Evolutionary conservation across 495 filamentous ascomycete genomes (phyloP).

Genomic region (Massariosphaeria phaeospora): DNA sequence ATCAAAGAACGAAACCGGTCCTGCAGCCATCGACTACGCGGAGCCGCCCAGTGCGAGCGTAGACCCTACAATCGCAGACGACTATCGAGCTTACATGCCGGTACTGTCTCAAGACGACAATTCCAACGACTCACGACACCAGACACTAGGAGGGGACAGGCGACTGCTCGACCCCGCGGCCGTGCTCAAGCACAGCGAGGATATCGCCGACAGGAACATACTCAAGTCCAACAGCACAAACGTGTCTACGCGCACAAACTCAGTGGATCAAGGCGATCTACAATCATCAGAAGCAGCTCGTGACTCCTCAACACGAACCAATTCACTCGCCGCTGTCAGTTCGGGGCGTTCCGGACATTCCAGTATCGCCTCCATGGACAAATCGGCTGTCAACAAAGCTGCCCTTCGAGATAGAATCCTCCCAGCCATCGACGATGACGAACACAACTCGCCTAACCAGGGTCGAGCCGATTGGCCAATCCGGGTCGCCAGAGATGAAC

Average conservation of each 20-base stretch:
- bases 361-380: too few relatives aligned
- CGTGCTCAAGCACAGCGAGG: slow-evolving; percentile 23
- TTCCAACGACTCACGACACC: slow-evolving; percentile 7
- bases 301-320: too few relatives aligned
- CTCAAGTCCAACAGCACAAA: not conserved
- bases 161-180: slow-evolving; percentile 1
- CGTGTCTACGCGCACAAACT: slow-evolving; percentile 2
- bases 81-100: slow-evolving; percentile 2
- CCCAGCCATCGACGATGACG: too few relatives aligned
- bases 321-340: not conserved
- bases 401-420: too few relatives aligned
- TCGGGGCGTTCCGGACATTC: not conserved
- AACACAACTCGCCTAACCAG: too few relatives aligned
- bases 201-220: slow-evolving; percentile 36
- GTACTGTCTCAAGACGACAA: not conserved
- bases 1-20: too few relatives aligned
- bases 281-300: too few relatives aligned
- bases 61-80: slow-evolving; percentile 7
- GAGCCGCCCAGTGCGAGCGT: too few relatives aligned
- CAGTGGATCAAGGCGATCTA: too few relatives aligned
- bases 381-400: too few relatives aligned
- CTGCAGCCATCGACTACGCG: too few relatives aligned
- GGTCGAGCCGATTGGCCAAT: not conserved
- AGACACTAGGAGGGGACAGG: slow-evolving; percentile 19
- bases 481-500: not conserved